Conservation (phyloP, 805 yeast species). For the Saturnispora galanensis region DNA sequence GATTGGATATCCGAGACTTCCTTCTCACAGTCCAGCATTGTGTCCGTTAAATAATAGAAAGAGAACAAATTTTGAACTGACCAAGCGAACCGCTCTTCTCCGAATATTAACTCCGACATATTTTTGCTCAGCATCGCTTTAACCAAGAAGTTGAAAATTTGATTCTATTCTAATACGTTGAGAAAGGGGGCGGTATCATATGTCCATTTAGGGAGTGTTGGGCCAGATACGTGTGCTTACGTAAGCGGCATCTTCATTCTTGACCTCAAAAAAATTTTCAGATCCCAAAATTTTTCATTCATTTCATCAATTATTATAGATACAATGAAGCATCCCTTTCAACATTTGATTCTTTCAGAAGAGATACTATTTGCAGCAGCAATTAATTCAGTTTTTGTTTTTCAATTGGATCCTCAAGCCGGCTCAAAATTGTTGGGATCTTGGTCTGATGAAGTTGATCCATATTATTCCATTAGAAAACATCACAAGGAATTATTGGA, state of each 20-base stretch:
- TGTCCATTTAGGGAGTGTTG: background rate
- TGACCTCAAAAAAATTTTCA: too few relatives aligned
- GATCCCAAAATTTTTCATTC: too few relatives aligned
- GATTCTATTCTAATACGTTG: background rate
- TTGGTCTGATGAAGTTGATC: slow-evolving; percentile 56
- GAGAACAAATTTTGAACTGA: too few relatives aligned
- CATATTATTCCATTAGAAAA: slow-evolving; percentile 34
- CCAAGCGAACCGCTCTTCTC: too few relatives aligned
- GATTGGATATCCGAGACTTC: background rate
- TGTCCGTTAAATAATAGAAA: too few relatives aligned
- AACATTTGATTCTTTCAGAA: slow-evolving; percentile 37
- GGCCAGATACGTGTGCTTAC: background rate
- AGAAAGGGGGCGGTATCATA: background rate
- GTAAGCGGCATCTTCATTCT: too few relatives aligned
- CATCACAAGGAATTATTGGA: slow-evolving; percentile 36
- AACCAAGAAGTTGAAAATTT: too few relatives aligned
- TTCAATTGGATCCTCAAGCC: slow-evolving; percentile 23
- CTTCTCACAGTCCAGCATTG: too few relatives aligned
- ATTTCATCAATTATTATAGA: too few relatives aligned
- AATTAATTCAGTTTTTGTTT: slow-evolving; percentile 51
- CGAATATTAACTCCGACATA: too few relatives aligned
- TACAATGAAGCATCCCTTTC: slow-evolving; percentile 61
- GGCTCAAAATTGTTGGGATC: slow-evolving; percentile 41
- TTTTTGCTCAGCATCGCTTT: too few relatives aligned
- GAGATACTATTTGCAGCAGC: slow-evolving; percentile 48